Evolutionary conservation across 768 basidiomycete genomes (phyloP), one percentile per base, ranked within the genome.

Genomic region (Calocybe cyanea): DNA sequence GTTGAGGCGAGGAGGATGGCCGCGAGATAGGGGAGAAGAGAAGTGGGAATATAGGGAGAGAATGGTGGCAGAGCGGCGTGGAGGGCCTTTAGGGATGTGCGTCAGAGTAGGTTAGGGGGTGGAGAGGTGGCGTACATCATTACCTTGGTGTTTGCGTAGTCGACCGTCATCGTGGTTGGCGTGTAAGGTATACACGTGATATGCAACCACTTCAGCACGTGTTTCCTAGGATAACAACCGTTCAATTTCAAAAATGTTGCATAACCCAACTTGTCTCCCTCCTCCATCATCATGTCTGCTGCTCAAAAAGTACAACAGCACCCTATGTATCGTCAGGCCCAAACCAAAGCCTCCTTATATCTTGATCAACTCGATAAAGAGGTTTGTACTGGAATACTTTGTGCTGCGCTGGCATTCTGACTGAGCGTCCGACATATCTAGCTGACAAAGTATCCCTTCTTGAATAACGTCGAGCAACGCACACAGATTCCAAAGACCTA

Each of bases 401-500:
- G n/a, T n/a, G n/a, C n/a, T n/a, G n/a, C n/a, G n/a, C n/a, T n/a
- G n/a, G n/a, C n/a, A n/a, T n/a, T n/a, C n/a, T n/a, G n/a, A n/a
- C n/a, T n/a, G n/a, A n/a, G n/a, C n/a, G n/a, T n/a, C 49, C 46
- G n/a, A 28, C 47, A 41, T 30, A 40, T 43, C 13, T 60, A 88
- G 86, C 81, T 89, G 53, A 72, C 80, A 58, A 93, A 90, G 75
- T 97, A 93, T 67, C 87, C 92, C 17, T 75, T 86, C 45, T 75
- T 97, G 60, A 83, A 77, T 73, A 75, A 77, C 57, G 63, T 97
- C 58, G 94, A 99, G 73, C 78, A 87, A 61, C 85, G 85, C 67
- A 95, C 92, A 3, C 87, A 90, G 60, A 72, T 98, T 33, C 95
- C 95, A 55, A 99, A 98, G 77, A 78, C 89, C 8, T 93, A 92